These are phyloP conservation scores for Collybia sordida DNA, from an alignment of 768 basidiomycete genomes.

Conservation along the genomic window DNA sequence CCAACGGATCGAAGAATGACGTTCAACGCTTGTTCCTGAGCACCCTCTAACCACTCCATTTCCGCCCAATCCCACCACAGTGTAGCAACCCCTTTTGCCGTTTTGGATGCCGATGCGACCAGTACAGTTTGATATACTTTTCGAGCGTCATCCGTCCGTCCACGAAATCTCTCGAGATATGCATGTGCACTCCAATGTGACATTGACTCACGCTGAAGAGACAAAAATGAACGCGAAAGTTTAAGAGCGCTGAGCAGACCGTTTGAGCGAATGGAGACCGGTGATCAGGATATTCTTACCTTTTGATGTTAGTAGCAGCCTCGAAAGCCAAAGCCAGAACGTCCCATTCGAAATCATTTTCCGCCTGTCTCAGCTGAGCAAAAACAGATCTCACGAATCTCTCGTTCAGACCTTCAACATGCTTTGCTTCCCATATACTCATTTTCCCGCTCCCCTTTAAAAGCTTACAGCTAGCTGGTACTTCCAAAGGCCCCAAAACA, in stretches of 20 bases:
- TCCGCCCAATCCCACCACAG: constrained; percentile 88
- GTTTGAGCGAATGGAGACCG: constrained; percentile 8
- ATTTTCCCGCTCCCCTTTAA: constrained; percentile 24
- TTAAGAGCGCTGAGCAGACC: constrained; percentile 55
- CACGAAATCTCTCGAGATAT: constrained; percentile 66
- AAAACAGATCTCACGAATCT: constrained; percentile 59
- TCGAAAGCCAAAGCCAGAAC: constrained; percentile 66
- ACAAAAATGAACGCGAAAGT: constrained; percentile 64
- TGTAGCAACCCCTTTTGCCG: constrained; percentile 34
- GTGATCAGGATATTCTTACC: constrained; percentile 28
- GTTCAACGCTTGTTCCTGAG: constrained; percentile 46
- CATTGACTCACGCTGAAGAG: constrained; percentile 54
- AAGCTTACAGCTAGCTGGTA: constrained; percentile 11
- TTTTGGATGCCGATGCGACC: constrained; percentile 39
- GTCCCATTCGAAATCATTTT: constrained; percentile 65
- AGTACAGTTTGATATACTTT: constrained; percentile 77
- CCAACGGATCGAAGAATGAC: constrained; percentile 56
- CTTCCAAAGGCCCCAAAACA: constrained; percentile 47
- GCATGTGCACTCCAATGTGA: constrained; percentile 77
- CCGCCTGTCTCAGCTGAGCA: constrained; percentile 46
- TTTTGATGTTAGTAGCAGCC: constrained; percentile 54
- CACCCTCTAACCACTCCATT: constrained; percentile 72
- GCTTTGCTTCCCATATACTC: constrained; percentile 41
- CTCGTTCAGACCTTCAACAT: constrained; percentile 50
- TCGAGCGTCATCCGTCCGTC: constrained; percentile 64